Evolutionary conservation across 2,329 filamentous ascomycete genomes (phyloP).

Genomic region (Rasamsonia emersonii): DNA sequence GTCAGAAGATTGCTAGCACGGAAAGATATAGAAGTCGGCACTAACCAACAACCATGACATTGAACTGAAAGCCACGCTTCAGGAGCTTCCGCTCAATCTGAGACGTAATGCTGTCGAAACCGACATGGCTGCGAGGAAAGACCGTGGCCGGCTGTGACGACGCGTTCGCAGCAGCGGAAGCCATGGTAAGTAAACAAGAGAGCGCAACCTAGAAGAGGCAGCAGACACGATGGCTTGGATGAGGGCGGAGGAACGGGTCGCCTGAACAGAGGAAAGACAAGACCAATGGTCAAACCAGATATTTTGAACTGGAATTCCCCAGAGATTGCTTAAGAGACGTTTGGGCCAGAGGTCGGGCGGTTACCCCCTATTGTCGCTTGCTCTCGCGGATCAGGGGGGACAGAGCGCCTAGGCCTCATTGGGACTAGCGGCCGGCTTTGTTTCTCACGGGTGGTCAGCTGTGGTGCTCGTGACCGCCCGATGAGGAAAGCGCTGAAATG

Average conservation of each 20-base stretch:
- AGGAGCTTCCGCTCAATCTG: conserved; percentile 99
- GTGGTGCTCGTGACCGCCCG: no score
- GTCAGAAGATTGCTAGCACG: no score
- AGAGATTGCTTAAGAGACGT: conserved; percentile 1
- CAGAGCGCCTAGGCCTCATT: conserved; percentile 17
- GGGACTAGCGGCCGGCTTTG: conserved; percentile 18
- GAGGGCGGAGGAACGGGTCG: no score
- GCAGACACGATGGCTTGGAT: conserved; percentile 7
- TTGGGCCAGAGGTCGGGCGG: conserved; percentile 2
- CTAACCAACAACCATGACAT: conserved; percentile 98
- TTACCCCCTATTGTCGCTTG: conserved; percentile 12
- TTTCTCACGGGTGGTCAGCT: no score
- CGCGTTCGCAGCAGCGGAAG: conserved; percentile 54
- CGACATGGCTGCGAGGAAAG: conserved; percentile 95
- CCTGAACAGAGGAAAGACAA: no score
- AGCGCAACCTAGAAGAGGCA: conserved; percentile 10
- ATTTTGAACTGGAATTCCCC: conserved; percentile 7
- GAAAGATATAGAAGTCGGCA: no score
- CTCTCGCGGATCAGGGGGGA: conserved; percentile 29
- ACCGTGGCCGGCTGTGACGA: conserved; percentile 41
- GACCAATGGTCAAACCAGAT: conserved; percentile 6
- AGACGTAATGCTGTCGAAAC: conserved; percentile 99
- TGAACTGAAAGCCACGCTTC: conserved; percentile 99
- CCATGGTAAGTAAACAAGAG: conserved; percentile 49
- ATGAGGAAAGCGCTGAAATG: no score